phyloP scores from a whole-genome alignment of 768 basidiomycete genomes.

The Mycena sanguinolenta region DNA sequence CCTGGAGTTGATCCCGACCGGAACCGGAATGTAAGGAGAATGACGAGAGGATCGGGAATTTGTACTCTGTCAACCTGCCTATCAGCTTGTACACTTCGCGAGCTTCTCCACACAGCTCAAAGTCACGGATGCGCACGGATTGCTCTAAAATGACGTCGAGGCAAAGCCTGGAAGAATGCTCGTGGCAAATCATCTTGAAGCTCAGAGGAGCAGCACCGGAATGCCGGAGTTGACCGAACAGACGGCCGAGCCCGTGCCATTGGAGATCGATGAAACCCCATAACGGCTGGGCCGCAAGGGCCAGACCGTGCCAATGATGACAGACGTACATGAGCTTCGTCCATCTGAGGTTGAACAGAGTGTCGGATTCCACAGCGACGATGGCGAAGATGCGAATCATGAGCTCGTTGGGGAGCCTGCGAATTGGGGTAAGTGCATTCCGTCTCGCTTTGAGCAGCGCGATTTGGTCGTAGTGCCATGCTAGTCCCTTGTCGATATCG shows the following conservation, averaged over 20 bases:
- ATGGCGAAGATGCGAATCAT: slow-evolving; percentile 12
- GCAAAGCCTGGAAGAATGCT: background rate
- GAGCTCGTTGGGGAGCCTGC: slow-evolving; percentile 6
- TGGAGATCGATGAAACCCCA: background rate
- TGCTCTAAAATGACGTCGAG: background rate
- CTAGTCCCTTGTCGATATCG: background rate
- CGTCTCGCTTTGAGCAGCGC: background rate
- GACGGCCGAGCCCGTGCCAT: background rate
- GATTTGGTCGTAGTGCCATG: slow-evolving; percentile 11
- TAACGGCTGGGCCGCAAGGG: background rate
- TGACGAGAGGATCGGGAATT: slow-evolving; percentile 13
- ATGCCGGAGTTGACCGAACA: background rate
- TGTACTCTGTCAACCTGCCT: background rate
- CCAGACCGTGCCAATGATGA: slow-evolving; percentile 3
- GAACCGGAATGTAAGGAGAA: background rate
- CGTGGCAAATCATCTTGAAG: background rate
- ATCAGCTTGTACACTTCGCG: background rate
- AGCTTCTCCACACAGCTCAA: background rate
- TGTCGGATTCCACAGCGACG: slow-evolving; percentile 6
- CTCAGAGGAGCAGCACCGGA: background rate
- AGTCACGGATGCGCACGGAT: background rate
- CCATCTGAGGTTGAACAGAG: slow-evolving; percentile 2
- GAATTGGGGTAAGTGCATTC: slow-evolving; percentile 9
- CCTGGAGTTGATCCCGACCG: background rate
- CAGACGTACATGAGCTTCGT: slow-evolving; percentile 10